Percentiles rank a stretch among this genome's conserved stretches.
These are phyloP conservation scores for Mycosphaerelloides madeirae DNA, from an alignment of 2,329 filamentous ascomycete species.

Conservation along the genomic window DNA sequence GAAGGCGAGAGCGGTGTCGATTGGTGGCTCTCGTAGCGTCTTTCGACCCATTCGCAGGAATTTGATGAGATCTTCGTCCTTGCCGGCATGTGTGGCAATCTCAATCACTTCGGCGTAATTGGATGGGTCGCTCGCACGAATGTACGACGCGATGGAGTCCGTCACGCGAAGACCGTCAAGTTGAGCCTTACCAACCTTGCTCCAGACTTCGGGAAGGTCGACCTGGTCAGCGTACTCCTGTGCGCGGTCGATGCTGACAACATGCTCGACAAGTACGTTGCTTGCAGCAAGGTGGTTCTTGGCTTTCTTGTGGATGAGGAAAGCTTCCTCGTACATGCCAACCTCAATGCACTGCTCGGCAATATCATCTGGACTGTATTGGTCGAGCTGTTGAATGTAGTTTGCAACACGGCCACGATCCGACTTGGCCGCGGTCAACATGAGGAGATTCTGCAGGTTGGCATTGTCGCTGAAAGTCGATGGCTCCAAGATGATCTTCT, in stretches of 20 bases:
- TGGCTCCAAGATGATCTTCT: conserved; percentile 99
- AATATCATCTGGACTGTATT: conserved; percentile 89
- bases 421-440: conserved; percentile 94
- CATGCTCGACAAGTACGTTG: conserved; percentile 88
- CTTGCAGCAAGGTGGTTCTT: conserved; percentile 81
- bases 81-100: conserved; percentile 87
- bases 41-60: conserved; percentile 96
- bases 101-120: conserved; percentile 97
- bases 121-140: conserved; percentile 84
- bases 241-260: conserved; percentile 96
- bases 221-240: conserved; percentile 94
- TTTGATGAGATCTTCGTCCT: conserved; percentile 96
- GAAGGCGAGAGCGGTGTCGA: conserved; percentile 92
- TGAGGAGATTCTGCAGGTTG: conserved; percentile 90
- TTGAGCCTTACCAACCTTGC: conserved; percentile 95
- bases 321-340: conserved; percentile 91
- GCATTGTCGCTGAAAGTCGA: conserved; percentile 97
- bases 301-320: conserved; percentile 98
- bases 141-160: conserved; percentile 94
- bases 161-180: conserved; percentile 88
- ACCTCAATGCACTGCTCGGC: conserved; percentile 90
- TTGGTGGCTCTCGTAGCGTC: conserved; percentile 85
- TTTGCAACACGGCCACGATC: conserved; percentile 93
- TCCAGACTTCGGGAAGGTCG: conserved; percentile 93
- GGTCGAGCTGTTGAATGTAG: conserved; percentile 87